phyloP scores from a whole-genome alignment of 2,329 filamentous ascomycete genomes.

The Pseudogymnoascus sp. region DNA sequence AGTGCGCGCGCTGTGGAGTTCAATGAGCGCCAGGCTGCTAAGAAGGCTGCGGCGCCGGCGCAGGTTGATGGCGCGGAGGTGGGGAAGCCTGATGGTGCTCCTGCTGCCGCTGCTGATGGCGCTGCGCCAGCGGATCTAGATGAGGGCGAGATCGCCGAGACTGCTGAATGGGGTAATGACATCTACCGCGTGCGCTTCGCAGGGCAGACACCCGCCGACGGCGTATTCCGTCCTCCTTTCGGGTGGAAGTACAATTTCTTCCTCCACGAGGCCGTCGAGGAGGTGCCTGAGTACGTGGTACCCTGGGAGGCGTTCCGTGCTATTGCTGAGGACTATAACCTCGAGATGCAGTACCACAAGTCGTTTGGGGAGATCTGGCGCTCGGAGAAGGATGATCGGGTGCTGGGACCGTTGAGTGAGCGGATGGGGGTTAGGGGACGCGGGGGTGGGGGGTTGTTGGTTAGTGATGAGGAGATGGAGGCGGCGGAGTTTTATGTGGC shows the following conservation, averaged over 20 bases:
- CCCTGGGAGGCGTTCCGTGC: conserved; percentile 97
- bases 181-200: conserved; percentile 90
- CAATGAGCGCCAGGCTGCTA: conserved; percentile 48
- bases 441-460: conserved; percentile 52
- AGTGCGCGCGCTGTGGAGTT: conserved; percentile 68
- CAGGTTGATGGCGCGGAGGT: conserved; percentile 29
- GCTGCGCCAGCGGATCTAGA: conserved; percentile 38
- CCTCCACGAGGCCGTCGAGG: conserved; percentile 90
- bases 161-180: conserved; percentile 81
- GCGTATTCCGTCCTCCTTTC: conserved; percentile 86
- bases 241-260: conserved; percentile 99
- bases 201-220: conserved; percentile 71
- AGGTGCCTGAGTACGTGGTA: conserved; percentile 94
- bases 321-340: conserved; percentile 89
- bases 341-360: conserved; percentile 91
- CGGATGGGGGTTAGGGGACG: conserved; percentile 87
- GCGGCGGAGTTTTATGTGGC: conserved; percentile 86
- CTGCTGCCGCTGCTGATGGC: conserved; percentile 21
- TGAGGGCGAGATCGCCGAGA: conserved; percentile 54
- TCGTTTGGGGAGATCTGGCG: conserved; percentile 87
- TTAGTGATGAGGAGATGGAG: conserved; percentile 83
- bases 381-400: conserved; percentile 75
- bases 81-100: conserved; percentile 33
- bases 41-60: conserved; percentile 21
- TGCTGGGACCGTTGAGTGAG: conserved; percentile 77